Percentiles rank a stretch among this genome's conserved stretches.
Conservation (phyloP, 305 asterid species). For the Caryopteris hybrid region DNA sequence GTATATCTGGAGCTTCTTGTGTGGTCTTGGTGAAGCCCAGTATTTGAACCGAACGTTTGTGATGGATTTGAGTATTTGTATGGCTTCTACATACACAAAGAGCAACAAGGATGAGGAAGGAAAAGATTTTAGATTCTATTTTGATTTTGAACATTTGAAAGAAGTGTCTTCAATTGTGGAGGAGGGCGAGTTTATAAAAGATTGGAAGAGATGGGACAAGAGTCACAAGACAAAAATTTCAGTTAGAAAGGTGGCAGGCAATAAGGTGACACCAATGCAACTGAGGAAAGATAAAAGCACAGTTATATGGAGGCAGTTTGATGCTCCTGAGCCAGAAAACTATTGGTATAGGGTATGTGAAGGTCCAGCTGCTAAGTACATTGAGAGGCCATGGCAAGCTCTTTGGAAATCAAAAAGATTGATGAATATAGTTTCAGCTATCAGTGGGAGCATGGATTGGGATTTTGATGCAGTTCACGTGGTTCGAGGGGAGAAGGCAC, state of each 20-base stretch:
- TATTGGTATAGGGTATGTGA: constrained; percentile 97
- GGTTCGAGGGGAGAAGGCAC: constrained; percentile 80
- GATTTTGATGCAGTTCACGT: constrained; percentile 92
- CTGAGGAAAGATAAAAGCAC: constrained; percentile 72
- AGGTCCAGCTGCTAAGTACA: constrained; percentile 72
- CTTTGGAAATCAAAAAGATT: constrained; percentile 90
- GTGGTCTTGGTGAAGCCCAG: constrained; percentile 83
- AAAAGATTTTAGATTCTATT: constrained; percentile 86
- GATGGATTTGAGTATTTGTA: constrained; percentile 77
- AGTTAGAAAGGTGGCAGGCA: constrained; percentile 54
- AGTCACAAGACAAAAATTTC: constrained; percentile 54
- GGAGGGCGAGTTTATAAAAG: constrained; percentile 62
- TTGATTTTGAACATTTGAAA: constrained; percentile 91
- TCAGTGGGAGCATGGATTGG: constrained; percentile 99
- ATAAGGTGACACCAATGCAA: constrained; percentile 75
- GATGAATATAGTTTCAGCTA: constrained; percentile 85
- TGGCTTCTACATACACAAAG: constrained; percentile 63
- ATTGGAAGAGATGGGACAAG: constrained; percentile 82
- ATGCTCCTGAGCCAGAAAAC: constrained; percentile 78
- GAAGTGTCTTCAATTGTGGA: constrained; percentile 67
- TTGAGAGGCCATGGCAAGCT: constrained; percentile 79
- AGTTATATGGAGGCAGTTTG: constrained; percentile 76
- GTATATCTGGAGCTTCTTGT: constrained; percentile 77
- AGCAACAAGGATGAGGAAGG: constrained; percentile 78
- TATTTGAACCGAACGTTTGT: constrained; percentile 81